A percentile compares a stretch with the other conserved stretches of the same genome.
Conservation (phyloP, 352 stramenopile species). For the Pilasporangium apinafurcum region DNA sequence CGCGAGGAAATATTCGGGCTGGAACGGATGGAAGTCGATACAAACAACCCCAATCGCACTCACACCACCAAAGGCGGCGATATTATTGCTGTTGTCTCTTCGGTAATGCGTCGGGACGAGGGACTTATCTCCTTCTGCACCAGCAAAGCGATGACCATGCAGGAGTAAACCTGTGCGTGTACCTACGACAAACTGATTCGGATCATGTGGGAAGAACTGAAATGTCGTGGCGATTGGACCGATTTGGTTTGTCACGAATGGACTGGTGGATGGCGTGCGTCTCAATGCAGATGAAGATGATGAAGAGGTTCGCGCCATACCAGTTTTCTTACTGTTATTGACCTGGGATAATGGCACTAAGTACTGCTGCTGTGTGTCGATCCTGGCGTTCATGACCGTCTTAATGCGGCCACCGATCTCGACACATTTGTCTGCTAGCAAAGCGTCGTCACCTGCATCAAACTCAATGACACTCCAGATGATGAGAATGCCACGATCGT, state of each 20-base stretch:
- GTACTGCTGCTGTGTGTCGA: slow-evolving; percentile 51
- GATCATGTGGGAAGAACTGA: slow-evolving; percentile 43
- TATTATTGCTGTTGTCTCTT: no score
- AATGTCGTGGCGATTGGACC: slow-evolving; percentile 41
- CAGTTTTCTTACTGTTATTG: no score
- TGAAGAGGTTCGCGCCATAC: not conserved
- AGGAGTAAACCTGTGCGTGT: slow-evolving; percentile 30
- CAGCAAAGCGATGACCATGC: slow-evolving; percentile 36
- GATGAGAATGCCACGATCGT: slow-evolving; percentile 58
- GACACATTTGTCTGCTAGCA: slow-evolving; percentile 50
- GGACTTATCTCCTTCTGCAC: no score
- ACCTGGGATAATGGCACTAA: slow-evolving; percentile 6
- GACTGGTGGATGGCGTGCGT: slow-evolving; percentile 3
- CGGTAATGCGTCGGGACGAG: no score
- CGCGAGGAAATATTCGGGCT: slow-evolving; percentile 47
- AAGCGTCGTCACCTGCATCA: slow-evolving; percentile 26
- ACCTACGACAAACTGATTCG: slow-evolving; percentile 55
- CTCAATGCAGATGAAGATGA: not conserved
- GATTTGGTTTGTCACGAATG: no score
- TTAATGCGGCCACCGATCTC: slow-evolving; percentile 59
- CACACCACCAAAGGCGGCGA: no score
- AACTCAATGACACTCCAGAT: slow-evolving; percentile 73
- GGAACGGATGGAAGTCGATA: slow-evolving; percentile 49
- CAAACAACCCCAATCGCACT: slow-evolving; percentile 32
- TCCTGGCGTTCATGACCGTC: slow-evolving; percentile 54